These are phyloP conservation scores for Hordeum pubiflorum DNA, from an alignment of 202 grass and related monocot species.

Conservation along the genomic window DNA sequence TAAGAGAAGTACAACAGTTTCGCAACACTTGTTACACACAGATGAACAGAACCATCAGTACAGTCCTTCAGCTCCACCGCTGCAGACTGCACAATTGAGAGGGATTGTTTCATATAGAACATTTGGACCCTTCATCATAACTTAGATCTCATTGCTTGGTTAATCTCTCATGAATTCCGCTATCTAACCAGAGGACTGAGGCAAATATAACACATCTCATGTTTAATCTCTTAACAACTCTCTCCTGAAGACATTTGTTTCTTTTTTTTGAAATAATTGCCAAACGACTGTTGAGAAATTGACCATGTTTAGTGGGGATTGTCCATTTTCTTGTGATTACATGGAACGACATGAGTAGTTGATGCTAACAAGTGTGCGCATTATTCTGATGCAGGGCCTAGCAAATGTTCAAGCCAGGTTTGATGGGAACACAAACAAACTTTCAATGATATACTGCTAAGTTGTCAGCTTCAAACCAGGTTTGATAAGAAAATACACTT, in stretches of 20 bases:
- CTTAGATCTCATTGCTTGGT: no score
- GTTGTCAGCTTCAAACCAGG: background rate
- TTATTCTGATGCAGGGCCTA: background rate
- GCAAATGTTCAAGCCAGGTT: background rate
- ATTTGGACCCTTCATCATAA: no score
- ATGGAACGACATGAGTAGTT: background rate
- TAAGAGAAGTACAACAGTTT: background rate
- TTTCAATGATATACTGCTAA: background rate
- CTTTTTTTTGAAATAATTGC: background rate
- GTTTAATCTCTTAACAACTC: background rate
- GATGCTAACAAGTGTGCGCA: background rate
- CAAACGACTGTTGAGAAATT: background rate
- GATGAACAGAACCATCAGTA: no score
- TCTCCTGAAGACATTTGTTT: background rate
- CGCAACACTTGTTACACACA: background rate
- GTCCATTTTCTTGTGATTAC: background rate
- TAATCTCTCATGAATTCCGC: no score
- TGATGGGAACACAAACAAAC: background rate
- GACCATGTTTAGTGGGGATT: background rate
- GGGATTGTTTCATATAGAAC: no score
- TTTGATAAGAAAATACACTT: background rate
- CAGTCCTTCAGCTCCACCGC: no score
- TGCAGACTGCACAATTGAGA: no score
- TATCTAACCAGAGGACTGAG: background rate
- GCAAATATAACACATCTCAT: background rate